phyloP scores from a whole-genome alignment of 208 protist species.

The Trypanosomatidae sp. region DNA sequence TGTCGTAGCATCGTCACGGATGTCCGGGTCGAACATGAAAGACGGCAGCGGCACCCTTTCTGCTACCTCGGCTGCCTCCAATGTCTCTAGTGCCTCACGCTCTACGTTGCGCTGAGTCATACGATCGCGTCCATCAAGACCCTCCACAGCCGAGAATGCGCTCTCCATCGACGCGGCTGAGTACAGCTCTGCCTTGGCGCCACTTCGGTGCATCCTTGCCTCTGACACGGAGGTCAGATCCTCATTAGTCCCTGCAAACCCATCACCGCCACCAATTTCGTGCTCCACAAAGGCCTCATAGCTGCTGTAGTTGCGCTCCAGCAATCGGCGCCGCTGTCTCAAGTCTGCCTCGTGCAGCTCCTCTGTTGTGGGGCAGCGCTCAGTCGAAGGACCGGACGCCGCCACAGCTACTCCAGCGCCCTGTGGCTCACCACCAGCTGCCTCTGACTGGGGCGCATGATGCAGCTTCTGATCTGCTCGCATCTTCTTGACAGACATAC shows the following conservation, averaged over 20 bases:
- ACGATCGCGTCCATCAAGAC: conserved; percentile 35
- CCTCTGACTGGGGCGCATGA: background rate
- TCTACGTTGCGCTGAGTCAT: conserved; percentile 47
- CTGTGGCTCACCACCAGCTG: background rate
- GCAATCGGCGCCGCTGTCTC: conserved; percentile 29
- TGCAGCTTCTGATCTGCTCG: conserved; percentile 28
- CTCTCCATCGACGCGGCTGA: conserved; percentile 35
- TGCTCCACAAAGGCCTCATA: conserved; percentile 73
- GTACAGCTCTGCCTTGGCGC: conserved; percentile 18
- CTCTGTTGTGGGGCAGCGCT: conserved; percentile 34
- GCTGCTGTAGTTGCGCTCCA: conserved; percentile 63
- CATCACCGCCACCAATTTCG: conserved; percentile 40
- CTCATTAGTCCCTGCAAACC: conserved; percentile 12
- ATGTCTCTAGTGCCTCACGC: conserved; percentile 19
- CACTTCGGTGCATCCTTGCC: background rate
- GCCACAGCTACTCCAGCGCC: background rate
- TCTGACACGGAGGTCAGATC: background rate
- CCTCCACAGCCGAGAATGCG: conserved; percentile 32
- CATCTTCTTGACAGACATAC: conserved; percentile 64
- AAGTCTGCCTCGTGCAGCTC: conserved; percentile 54
- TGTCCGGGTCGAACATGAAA: conserved; percentile 42
- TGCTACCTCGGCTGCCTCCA: conserved; percentile 36
- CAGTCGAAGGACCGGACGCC: background rate
- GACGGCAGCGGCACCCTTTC: conserved; percentile 52
- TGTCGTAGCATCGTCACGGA: background rate